Evolutionary conservation across 2,329 filamentous ascomycete genomes (phyloP).

Genomic region (Colletotrichum gigasporum): DNA sequence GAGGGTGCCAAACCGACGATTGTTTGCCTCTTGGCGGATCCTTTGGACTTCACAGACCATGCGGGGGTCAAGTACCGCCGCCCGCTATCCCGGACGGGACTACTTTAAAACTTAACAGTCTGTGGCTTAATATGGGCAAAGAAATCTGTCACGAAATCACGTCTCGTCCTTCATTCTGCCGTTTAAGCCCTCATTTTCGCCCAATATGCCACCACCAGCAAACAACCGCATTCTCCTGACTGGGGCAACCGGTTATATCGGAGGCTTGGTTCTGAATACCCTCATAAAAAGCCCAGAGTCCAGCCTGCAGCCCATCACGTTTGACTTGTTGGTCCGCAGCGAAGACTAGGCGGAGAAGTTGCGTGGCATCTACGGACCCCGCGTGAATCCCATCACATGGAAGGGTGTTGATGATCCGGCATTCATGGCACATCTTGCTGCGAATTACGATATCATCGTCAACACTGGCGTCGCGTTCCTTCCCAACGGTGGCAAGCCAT

Average conservation of each 20-base stretch:
- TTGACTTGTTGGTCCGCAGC: constrained; percentile 26
- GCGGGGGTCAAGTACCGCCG: too few relatives aligned
- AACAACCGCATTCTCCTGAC: constrained; percentile 27
- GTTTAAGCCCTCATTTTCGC: too few relatives aligned
- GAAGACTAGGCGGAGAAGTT: constrained; percentile 21
- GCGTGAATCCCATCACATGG: constrained; percentile 27
- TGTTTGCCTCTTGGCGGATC: too few relatives aligned
- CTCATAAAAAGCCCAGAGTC: constrained; percentile 24
- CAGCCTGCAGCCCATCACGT: constrained; percentile 9
- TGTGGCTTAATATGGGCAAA: too few relatives aligned
- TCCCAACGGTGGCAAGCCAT: constrained; percentile 13
- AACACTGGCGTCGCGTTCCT: constrained; percentile 28
- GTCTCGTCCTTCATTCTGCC: too few relatives aligned
- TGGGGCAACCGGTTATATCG: constrained; percentile 31
- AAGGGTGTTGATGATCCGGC: constrained; percentile 22
- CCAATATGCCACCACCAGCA: not conserved
- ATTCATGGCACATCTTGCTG: constrained; percentile 17
- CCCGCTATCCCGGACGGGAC: too few relatives aligned
- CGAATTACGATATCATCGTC: constrained; percentile 30
- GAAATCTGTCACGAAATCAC: too few relatives aligned
- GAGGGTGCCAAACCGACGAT: too few relatives aligned
- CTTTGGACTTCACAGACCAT: too few relatives aligned
- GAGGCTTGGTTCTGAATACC: constrained; percentile 27
- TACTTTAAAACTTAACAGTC: too few relatives aligned
- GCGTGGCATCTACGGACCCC: constrained; percentile 21